Conservation (phyloP, 305 asterid species). For the Petunia hybrid region DNA sequence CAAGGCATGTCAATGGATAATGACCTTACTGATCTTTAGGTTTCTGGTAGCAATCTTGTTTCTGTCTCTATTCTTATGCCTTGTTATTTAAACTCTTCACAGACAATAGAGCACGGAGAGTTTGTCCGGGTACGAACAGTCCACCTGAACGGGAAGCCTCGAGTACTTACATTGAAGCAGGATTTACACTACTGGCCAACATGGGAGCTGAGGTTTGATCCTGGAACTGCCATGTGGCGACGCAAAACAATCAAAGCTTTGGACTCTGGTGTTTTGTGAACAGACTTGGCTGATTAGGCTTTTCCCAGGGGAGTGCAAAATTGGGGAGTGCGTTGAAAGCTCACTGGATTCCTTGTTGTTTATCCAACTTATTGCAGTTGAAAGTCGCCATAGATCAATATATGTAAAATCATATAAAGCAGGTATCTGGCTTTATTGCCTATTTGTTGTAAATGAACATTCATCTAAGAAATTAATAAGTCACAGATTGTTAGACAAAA, state of each 20-base stretch:
- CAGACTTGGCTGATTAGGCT: background rate
- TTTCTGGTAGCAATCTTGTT: conserved; percentile 23
- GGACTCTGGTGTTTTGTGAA: conserved; percentile 46
- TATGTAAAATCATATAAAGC: conserved; percentile 12
- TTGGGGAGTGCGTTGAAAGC: background rate
- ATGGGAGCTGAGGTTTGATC: conserved; percentile 94
- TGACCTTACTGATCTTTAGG: conserved; percentile 13
- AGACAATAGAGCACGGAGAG: conserved; percentile 90
- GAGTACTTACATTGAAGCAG: conserved; percentile 91
- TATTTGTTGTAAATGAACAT: conserved; percentile 21
- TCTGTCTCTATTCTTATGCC: conserved; percentile 8
- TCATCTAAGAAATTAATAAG: background rate
- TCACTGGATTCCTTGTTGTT: background rate
- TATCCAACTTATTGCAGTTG: background rate
- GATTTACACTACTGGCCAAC: conserved; percentile 99
- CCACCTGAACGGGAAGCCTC: conserved; percentile 95
- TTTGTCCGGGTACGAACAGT: conserved; percentile 86
- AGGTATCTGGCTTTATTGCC: conserved; percentile 22
- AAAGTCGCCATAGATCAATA: conserved; percentile 6
- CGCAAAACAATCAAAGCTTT: conserved; percentile 75
- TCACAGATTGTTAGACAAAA: conserved; percentile 1
- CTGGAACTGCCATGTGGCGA: conserved; percentile 82
- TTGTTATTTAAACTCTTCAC: conserved; percentile 2
- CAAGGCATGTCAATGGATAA: background rate
- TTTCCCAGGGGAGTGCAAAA: conserved; percentile 8